phyloP scores from a whole-genome alignment of 768 basidiomycete genomes.

The Gelatoporia subvermispora region DNA sequence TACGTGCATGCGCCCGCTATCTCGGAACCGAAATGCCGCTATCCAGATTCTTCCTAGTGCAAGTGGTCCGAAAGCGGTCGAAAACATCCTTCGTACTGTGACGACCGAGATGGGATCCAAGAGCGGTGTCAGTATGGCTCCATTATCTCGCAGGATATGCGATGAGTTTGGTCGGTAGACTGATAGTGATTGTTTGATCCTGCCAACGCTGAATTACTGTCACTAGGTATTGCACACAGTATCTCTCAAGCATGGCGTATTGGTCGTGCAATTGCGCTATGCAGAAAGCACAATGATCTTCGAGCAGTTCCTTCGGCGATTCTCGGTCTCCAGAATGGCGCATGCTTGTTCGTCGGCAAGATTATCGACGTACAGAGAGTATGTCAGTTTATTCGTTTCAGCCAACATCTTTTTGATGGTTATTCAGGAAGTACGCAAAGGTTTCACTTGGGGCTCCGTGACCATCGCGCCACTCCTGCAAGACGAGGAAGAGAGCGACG shows the following conservation, averaged over 20 bases:
- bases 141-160: slow-evolving; percentile 18
- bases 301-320: slow-evolving; percentile 28
- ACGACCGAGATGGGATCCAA: slow-evolving; percentile 27
- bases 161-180: slow-evolving; percentile 20
- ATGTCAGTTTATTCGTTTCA: background rate
- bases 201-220: too few species aligned
- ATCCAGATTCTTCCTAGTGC: slow-evolving; percentile 17
- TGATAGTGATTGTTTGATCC: too few species aligned
- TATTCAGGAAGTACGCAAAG: slow-evolving; percentile 25
- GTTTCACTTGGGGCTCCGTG: slow-evolving; percentile 29
- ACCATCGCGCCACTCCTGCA: slow-evolving; percentile 24
- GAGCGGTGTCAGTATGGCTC: slow-evolving; percentile 25
- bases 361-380: slow-evolving; percentile 42
- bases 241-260: slow-evolving; percentile 61
- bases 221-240: slow-evolving; percentile 36
- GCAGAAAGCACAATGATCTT: slow-evolving; percentile 42
- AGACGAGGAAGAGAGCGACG: slow-evolving; percentile 25
- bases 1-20: background rate
- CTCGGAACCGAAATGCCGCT: background rate
- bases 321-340: slow-evolving; percentile 28
- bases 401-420: background rate
- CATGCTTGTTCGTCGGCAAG: slow-evolving; percentile 55
- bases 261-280: slow-evolving; percentile 51
- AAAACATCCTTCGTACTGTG: slow-evolving; percentile 21
- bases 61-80: slow-evolving; percentile 16